phyloP scores from a whole-genome alignment of 768 basidiomycete genomes.

The Kwoniella bestiolae region DNA sequence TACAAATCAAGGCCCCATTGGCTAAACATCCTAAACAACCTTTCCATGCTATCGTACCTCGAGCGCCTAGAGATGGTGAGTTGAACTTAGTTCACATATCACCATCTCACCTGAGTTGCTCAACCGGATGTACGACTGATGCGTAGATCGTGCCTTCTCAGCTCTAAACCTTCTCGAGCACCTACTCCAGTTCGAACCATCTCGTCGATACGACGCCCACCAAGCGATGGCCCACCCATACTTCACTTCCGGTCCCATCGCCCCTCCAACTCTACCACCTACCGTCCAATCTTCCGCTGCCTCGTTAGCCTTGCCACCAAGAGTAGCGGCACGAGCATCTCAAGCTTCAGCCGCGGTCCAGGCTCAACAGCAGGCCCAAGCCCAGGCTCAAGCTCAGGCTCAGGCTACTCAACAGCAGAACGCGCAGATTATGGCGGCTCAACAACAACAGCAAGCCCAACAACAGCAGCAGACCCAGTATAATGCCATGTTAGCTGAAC shows the following conservation, averaged over 20 bases:
- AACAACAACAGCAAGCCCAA: conserved; percentile 45
- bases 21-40: conserved; percentile 55
- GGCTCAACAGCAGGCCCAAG: conserved; percentile 43
- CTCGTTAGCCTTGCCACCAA: conserved; percentile 43
- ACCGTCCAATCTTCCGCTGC: conserved; percentile 46
- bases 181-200: conserved; percentile 93
- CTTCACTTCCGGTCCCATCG: conserved; percentile 62
- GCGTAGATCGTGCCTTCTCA: conserved; percentile 20
- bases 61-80: conserved; percentile 53
- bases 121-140: too few relatives aligned
- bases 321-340: conserved; percentile 44
- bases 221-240: conserved; percentile 92
- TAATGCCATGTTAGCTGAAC: conserved; percentile 46
- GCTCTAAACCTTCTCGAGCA: conserved; percentile 93
- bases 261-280: conserved; percentile 46
- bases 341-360: conserved; percentile 49
- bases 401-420: conserved; percentile 24
- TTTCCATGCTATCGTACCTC: conserved; percentile 52
- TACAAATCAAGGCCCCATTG: conserved; percentile 45
- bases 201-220: conserved; percentile 84
- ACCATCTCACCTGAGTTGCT: neutral
- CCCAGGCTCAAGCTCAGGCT: conserved; percentile 32
- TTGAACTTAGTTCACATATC: neutral
- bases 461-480: conserved; percentile 42
- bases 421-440: conserved; percentile 30